Evolutionary conservation across 1,284 basidiomycete genomes (phyloP), one percentile per base, ranked within the genome.

Genomic region (Leccinum brunneo-olivaceum): DNA sequence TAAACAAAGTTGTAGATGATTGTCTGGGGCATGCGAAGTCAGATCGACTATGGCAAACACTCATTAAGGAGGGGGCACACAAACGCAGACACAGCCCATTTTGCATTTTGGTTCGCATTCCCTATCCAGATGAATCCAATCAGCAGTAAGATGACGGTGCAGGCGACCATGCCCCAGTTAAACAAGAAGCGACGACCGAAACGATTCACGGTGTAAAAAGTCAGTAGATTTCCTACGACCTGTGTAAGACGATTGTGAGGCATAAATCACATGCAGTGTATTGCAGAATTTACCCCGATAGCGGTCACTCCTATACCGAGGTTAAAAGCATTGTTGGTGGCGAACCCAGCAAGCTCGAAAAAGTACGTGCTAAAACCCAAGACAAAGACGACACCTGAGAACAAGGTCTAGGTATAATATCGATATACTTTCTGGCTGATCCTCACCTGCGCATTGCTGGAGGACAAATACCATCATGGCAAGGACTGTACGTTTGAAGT

Each of bases 391-490:
- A 63, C 57, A 30, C 61, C 61, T 63, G 23, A 28, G 40, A 23
- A 41, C 9, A 27, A 18, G 1, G n/a, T 35, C 18, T 35, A 12
- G 12, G 19, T 34, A 15, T 12, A 15, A 34, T n/a, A 34, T 14
- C 8, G 10, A 25, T 19, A 20, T 11, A 10, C 2, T 5, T 5
- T 4, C 0, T n/a, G 9, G 8, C 0, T 18, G n/a, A 32, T 6
- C 6, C 44, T 39, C 16, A 58, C 60, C 61, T 39, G 57, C 42
- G 4, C 34, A 35, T 35, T 63, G 59, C 39, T 63, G 58, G 10
- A 62, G 53, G n/a, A 57, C 56, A 18, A 60, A 63, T 1, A 62
- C 58, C 58, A 62, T 62, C 57, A 56, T 63, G 3, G 57, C 60
- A 14, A 63, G 44, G 0, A 55, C 1, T 4, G 59, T 63, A 5